Percentiles rank a stretch among this genome's conserved stretches.
Conservation (phyloP, 306 rosid genomes). For the Pyrus communis region DNA sequence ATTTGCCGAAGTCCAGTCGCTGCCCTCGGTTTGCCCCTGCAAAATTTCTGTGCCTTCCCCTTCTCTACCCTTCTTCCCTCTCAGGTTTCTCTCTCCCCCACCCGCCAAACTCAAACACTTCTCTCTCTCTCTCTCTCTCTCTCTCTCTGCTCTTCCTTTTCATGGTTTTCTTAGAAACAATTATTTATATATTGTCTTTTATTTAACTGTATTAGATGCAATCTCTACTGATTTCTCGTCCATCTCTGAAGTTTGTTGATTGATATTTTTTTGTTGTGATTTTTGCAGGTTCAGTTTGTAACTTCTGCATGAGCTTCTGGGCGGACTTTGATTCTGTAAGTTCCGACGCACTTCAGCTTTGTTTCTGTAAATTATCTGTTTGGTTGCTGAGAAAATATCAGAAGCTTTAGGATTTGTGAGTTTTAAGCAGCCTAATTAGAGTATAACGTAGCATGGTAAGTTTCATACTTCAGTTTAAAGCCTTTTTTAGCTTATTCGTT, state of each 20-base stretch:
- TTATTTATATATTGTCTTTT: background rate
- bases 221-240: background rate
- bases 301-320: background rate
- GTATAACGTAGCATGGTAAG: background rate
- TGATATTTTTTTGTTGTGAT: background rate
- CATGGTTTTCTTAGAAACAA: background rate
- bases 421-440: background rate
- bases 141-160: background rate
- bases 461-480: background rate
- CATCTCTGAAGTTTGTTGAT: background rate
- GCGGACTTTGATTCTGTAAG: constrained; percentile 13
- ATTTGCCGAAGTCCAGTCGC: constrained; percentile 1
- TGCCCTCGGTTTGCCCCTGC: constrained; percentile 18
- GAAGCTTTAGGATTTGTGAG: background rate
- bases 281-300: constrained; percentile 3
- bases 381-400: constrained; percentile 1
- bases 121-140: background rate
- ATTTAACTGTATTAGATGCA: background rate
- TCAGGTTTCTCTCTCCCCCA: constrained; percentile 29
- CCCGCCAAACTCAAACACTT: constrained; percentile 16
- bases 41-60: constrained; percentile 19
- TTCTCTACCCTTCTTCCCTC: constrained; percentile 24
- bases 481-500: background rate
- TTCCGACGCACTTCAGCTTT: background rate
- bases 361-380: background rate